phyloP scores from a whole-genome alignment of 768 basidiomycete species.

The Daedalea quercina region DNA sequence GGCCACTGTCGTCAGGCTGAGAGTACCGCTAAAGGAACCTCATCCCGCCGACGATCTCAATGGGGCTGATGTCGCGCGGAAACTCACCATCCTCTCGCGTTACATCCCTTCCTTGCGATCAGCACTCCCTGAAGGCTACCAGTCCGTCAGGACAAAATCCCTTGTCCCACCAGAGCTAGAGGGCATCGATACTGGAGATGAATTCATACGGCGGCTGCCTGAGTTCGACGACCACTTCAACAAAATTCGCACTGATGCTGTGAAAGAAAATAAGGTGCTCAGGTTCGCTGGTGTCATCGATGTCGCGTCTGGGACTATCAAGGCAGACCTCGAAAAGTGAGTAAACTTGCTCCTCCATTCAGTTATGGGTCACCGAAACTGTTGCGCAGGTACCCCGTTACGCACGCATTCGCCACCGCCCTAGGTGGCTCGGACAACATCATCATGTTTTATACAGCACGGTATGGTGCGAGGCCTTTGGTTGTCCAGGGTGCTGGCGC shows the following conservation, averaged over 20 bases:
- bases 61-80: constrained; percentile 94
- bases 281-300: constrained; percentile 95
- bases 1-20: neutral
- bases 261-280: constrained; percentile 74
- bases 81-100: constrained; percentile 91
- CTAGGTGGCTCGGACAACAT: constrained; percentile 97
- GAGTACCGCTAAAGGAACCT: constrained; percentile 61
- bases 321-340: constrained; percentile 86
- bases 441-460: constrained; percentile 92
- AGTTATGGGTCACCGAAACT: neutral
- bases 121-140: constrained; percentile 68
- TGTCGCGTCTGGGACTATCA: constrained; percentile 60
- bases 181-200: constrained; percentile 63
- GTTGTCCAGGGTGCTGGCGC: constrained; percentile 96
- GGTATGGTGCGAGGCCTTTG: constrained; percentile 83
- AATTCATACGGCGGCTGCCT: constrained; percentile 74
- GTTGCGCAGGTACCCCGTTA: constrained; percentile 64
- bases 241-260: constrained; percentile 70
- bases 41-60: constrained; percentile 96
- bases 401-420: constrained; percentile 93
- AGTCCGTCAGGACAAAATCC: constrained; percentile 74
- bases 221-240: constrained; percentile 81
- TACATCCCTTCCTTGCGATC: constrained; percentile 50
- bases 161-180: constrained; percentile 78
- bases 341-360: constrained; percentile 21